phyloP scores from a whole-genome alignment of 1,139 yeast species.

The Kodamaea derodonti region DNA sequence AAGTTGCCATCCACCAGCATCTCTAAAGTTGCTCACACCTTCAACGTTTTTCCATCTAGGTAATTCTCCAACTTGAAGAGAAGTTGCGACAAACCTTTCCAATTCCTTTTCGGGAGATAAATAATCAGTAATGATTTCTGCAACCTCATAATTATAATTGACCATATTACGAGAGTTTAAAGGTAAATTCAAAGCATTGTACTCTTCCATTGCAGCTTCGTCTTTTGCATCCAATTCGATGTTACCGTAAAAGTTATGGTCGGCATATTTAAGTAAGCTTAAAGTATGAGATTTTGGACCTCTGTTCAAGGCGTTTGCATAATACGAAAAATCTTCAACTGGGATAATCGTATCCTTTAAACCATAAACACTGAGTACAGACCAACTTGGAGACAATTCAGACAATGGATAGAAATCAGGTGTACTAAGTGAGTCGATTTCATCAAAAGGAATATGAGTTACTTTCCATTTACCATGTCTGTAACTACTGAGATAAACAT shows the following conservation, averaged over 20 bases:
- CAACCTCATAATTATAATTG: slow-evolving; percentile 58
- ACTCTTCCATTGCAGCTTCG: slow-evolving; percentile 18
- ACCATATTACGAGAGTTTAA: slow-evolving; percentile 38
- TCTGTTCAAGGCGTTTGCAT: slow-evolving; percentile 52
- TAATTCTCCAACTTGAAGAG: slow-evolving; percentile 33
- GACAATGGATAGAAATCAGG: slow-evolving; percentile 45
- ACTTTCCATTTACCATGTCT: slow-evolving; percentile 48
- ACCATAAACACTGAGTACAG: slow-evolving; percentile 72
- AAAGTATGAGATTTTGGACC: slow-evolving; percentile 53
- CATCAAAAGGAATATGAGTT: slow-evolving; percentile 46
- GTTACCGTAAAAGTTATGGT: slow-evolving; percentile 73
- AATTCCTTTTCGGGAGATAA: slow-evolving; percentile 49
- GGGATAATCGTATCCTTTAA: slow-evolving; percentile 64
- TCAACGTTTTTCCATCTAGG: slow-evolving; percentile 61
- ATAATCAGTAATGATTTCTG: slow-evolving; percentile 49
- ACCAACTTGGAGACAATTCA: slow-evolving; percentile 42
- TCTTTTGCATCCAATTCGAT: slow-evolving; percentile 21
- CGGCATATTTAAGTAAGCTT: slow-evolving; percentile 61
- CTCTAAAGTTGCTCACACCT: slow-evolving; percentile 73
- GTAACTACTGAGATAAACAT: slow-evolving; percentile 12
- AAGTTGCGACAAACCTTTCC: slow-evolving; percentile 44
- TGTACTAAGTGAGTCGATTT: slow-evolving; percentile 50
- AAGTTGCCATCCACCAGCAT: slow-evolving; percentile 72
- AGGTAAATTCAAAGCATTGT: slow-evolving; percentile 42
- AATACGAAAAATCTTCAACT: slow-evolving; percentile 54